These are phyloP conservation scores for Clitopilus hobsonii DNA, from an alignment of 768 basidiomycete species.

Conservation along the genomic window DNA sequence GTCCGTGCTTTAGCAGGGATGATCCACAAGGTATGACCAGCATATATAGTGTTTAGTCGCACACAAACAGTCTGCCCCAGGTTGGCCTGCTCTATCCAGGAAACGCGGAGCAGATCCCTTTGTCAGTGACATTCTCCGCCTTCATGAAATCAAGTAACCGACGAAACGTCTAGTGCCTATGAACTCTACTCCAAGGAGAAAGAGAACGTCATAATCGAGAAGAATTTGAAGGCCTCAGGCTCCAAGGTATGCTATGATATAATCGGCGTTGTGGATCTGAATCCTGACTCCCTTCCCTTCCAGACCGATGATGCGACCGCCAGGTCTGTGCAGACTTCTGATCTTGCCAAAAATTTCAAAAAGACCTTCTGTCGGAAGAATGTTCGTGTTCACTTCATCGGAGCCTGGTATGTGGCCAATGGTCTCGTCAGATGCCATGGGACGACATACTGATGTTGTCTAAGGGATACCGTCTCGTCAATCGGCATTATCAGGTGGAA, in stretches of 20 bases:
- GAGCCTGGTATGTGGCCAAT: conserved; percentile 32
- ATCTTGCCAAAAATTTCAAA: conserved; percentile 22
- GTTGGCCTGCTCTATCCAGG: conserved; percentile 37
- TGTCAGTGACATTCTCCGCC: conserved; percentile 18
- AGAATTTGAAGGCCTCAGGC: neutral
- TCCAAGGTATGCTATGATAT: too few species aligned
- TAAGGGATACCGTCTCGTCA: conserved; percentile 32
- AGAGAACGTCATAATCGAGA: too few species aligned
- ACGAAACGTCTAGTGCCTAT: conserved; percentile 25
- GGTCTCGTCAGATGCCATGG: neutral
- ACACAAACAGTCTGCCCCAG: too few species aligned
- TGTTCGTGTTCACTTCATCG: conserved; percentile 36
- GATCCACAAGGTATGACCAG: too few species aligned
- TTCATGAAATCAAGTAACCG: too few species aligned
- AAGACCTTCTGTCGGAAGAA: conserved; percentile 26
- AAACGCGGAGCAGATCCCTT: conserved; percentile 38
- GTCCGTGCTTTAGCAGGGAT: too few species aligned
- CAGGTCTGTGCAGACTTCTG: too few species aligned
- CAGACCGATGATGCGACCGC: too few species aligned
- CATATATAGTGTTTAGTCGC: too few species aligned
- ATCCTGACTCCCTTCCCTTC: too few species aligned
- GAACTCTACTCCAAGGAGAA: conserved; percentile 28
- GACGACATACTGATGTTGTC: too few species aligned
- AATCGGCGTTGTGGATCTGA: too few species aligned
- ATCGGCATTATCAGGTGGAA: conserved; percentile 19